Percentiles rank a stretch among this genome's conserved stretches.
phyloP scores from a whole-genome alignment of 768 basidiomycete species.

The Boletus patriciae region DNA sequence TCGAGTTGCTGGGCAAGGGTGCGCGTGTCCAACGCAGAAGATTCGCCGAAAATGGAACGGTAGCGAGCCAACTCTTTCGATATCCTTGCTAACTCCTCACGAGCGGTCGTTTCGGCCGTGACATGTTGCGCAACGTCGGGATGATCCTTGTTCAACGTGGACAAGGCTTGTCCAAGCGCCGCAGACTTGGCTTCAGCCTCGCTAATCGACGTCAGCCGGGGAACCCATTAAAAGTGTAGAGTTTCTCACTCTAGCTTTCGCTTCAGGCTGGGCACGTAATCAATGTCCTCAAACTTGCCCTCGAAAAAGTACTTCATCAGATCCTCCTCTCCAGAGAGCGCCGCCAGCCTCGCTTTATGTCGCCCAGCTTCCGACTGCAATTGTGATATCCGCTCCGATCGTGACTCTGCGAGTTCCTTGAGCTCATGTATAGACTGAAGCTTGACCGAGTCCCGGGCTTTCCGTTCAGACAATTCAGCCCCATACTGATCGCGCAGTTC shows the following conservation, averaged over 20 bases:
- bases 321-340: slow-evolving; percentile 66
- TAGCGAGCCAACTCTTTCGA: slow-evolving; percentile 58
- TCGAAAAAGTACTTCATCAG: slow-evolving; percentile 68
- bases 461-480: slow-evolving; percentile 68
- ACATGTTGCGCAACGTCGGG: slow-evolving; percentile 55
- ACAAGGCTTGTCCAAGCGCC: slow-evolving; percentile 54
- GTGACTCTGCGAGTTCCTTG: slow-evolving; percentile 61
- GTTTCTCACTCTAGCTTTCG: slow-evolving; percentile 52
- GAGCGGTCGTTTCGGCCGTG: slow-evolving; percentile 49
- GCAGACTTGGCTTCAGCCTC: slow-evolving; percentile 48
- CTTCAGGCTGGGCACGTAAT: slow-evolving; percentile 55
- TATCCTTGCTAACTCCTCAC: slow-evolving; percentile 47
- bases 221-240: not conserved
- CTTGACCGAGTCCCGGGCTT: slow-evolving; percentile 60
- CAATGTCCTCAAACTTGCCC: slow-evolving; percentile 50
- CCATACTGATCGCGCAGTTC: slow-evolving; percentile 67
- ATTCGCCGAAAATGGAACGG: slow-evolving; percentile 60
- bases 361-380: slow-evolving; percentile 72
- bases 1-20: slow-evolving; percentile 55
- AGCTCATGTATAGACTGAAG: slow-evolving; percentile 61
- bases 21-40: slow-evolving; percentile 50
- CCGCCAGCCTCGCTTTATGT: slow-evolving; percentile 75
- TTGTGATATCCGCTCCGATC: slow-evolving; percentile 70
- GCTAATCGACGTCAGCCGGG: slow-evolving; percentile 38
- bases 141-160: slow-evolving; percentile 44